Evolutionary conservation across 768 basidiomycete species (phyloP).

Genomic region (Boletus patriciae): DNA sequence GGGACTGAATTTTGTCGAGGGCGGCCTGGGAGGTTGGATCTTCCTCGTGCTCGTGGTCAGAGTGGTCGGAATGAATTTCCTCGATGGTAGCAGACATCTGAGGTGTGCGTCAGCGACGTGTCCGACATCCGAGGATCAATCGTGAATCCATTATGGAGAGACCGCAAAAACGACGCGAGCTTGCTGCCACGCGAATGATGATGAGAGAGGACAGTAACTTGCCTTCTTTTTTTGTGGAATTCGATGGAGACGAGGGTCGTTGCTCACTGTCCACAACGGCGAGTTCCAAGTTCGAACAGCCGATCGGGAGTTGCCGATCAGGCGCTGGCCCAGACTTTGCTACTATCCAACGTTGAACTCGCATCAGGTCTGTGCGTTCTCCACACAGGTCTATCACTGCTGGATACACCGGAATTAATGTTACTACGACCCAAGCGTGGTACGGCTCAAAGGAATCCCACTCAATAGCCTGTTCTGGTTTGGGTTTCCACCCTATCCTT

Average conservation of each 20-base stretch:
- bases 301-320: constrained; percentile 30
- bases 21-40: constrained; percentile 83
- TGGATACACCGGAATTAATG: too few relatives aligned
- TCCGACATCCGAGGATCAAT: constrained; percentile 29
- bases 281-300: constrained; percentile 23
- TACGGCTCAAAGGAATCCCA: neutral
- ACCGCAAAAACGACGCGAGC: neutral
- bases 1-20: constrained; percentile 91
- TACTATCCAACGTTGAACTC: neutral
- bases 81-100: constrained; percentile 79
- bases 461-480: constrained; percentile 3
- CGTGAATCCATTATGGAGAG: constrained; percentile 31
- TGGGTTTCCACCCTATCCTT: neutral
- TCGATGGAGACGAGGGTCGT: constrained; percentile 16
- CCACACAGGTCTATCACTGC: neutral
- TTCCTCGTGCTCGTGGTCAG: constrained; percentile 71
- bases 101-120: constrained; percentile 25
- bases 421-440: neutral
- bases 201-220: neutral
- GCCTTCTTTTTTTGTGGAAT: constrained; percentile 24
- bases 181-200: neutral
- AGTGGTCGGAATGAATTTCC: constrained; percentile 80
- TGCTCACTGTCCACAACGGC: constrained; percentile 38
- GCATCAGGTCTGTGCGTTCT: too few relatives aligned
- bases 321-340: neutral